These are phyloP conservation scores for Malus domestica DNA, from an alignment of 306 rosid genomes.

Conservation along the genomic window DNA sequence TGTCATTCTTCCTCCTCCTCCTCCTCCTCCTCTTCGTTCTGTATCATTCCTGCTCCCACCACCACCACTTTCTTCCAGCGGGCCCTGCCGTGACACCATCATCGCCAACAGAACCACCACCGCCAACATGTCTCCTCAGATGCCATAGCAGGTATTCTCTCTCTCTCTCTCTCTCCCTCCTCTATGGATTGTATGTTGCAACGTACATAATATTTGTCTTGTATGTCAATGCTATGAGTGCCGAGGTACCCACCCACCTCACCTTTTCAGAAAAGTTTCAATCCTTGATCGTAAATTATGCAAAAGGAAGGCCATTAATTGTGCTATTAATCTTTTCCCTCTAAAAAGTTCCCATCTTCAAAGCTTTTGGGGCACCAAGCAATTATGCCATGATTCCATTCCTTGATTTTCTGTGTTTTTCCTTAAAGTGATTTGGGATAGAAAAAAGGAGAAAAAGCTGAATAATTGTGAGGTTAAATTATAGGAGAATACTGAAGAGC, in stretches of 20 bases:
- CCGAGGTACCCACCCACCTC: constrained; percentile 33
- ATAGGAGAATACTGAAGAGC: constrained; percentile 34
- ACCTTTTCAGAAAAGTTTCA: constrained; percentile 23
- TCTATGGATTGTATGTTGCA: background rate
- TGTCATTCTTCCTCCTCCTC: constrained; percentile 27
- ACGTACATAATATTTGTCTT: constrained; percentile 39
- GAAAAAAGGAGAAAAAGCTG: constrained; percentile 23
- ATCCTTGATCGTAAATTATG: constrained; percentile 21
- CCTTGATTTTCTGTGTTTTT: constrained; percentile 11
- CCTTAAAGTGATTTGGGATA: constrained; percentile 15
- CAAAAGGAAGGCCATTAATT: constrained; percentile 33
- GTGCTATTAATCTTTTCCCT: constrained; percentile 17
- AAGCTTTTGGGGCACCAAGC: constrained; percentile 13
- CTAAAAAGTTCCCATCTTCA: constrained; percentile 13
- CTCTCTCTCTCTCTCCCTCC: background rate
- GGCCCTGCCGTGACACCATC: constrained; percentile 29
- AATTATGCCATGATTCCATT: constrained; percentile 13
- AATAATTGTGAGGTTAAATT: constrained; percentile 49
- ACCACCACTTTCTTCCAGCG: constrained; percentile 29
- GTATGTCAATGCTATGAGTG: constrained; percentile 24
- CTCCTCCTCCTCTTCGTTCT: background rate
- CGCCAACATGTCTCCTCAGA: constrained; percentile 35
- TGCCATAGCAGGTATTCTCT: constrained; percentile 43
- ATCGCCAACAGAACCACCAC: constrained; percentile 20
- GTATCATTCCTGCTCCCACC: constrained; percentile 27